phyloP scores from a whole-genome alignment of 768 basidiomycete species.

The Rubroboletus satanas region DNA sequence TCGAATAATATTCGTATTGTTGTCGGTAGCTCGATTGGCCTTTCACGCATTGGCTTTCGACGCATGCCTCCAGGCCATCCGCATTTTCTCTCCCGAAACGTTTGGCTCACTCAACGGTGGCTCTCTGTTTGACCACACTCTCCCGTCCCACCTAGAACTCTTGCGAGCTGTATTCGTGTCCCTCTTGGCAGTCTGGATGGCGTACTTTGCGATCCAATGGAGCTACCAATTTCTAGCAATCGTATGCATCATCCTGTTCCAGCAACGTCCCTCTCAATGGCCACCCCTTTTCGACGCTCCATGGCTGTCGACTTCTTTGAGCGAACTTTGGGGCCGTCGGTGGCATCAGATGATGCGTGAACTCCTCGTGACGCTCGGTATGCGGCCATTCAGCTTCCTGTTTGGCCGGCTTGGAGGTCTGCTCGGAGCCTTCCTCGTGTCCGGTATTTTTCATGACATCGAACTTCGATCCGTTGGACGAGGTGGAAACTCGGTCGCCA shows the following conservation, averaged over 20 bases:
- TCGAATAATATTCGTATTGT: conserved; percentile 11
- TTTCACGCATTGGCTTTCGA: conserved; percentile 9
- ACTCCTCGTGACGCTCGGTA: conserved; percentile 47
- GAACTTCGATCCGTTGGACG: conserved; percentile 54
- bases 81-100: conserved; percentile 36
- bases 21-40: conserved; percentile 5
- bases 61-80: conserved; percentile 9
- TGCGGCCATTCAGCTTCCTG: conserved; percentile 39
- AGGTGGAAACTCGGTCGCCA: conserved; percentile 37
- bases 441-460: conserved; percentile 54
- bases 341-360: conserved; percentile 70
- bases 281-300: conserved; percentile 59
- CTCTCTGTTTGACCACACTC: conserved; percentile 34
- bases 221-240: conserved; percentile 41
- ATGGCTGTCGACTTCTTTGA: conserved; percentile 52
- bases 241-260: conserved; percentile 41
- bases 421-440: conserved; percentile 54
- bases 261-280: conserved; percentile 50
- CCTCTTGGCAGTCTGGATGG: conserved; percentile 39
- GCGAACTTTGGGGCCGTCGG: conserved; percentile 55
- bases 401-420: conserved; percentile 49
- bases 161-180: conserved; percentile 41
- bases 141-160: conserved; percentile 32
- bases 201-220: conserved; percentile 45
- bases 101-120: conserved; percentile 34